These are phyloP conservation scores for Yamadazyma paraphyllophila DNA, from an alignment of 805 yeast genomes.

Conservation along the genomic window DNA sequence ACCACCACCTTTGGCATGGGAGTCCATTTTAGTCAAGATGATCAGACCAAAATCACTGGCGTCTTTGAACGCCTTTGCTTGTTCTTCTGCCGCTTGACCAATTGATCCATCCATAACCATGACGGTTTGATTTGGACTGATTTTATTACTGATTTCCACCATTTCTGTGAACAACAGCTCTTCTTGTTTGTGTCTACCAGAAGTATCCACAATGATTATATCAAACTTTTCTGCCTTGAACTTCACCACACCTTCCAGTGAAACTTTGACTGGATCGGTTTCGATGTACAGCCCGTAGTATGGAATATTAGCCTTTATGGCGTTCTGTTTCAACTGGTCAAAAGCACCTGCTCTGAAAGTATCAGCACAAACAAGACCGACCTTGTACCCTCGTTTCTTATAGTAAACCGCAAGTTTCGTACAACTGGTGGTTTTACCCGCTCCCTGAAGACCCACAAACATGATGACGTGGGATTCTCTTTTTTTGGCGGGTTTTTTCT, in stretches of 20 bases:
- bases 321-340: slow-evolving; percentile 96
- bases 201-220: slow-evolving; percentile 92
- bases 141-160: slow-evolving; percentile 87
- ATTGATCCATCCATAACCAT: slow-evolving; percentile 97
- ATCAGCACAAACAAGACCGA: slow-evolving; percentile 97
- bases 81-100: slow-evolving; percentile 97
- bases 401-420: slow-evolving; percentile 94
- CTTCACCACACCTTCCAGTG: slow-evolving; percentile 86
- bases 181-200: slow-evolving; percentile 97
- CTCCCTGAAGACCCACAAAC: slow-evolving; percentile 99
- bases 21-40: slow-evolving; percentile 94
- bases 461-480: slow-evolving; percentile 63
- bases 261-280: slow-evolving; percentile 91
- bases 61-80: slow-evolving; percentile 91
- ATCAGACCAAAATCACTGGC: slow-evolving; percentile 93
- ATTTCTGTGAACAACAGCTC: slow-evolving; percentile 87
- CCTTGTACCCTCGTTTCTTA: slow-evolving; percentile 89
- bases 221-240: slow-evolving; percentile 91
- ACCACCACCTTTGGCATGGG: slow-evolving; percentile 99
- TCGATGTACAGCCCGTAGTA: slow-evolving; percentile 94
- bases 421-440: slow-evolving; percentile 98
- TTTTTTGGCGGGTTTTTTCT: slow-evolving; percentile 11
- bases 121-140: slow-evolving; percentile 91
- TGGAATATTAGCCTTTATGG: slow-evolving; percentile 91
- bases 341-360: slow-evolving; percentile 99